phyloP scores from a whole-genome alignment of 2,329 filamentous ascomycete species.

The Chaetomiaceae sp. region DNA sequence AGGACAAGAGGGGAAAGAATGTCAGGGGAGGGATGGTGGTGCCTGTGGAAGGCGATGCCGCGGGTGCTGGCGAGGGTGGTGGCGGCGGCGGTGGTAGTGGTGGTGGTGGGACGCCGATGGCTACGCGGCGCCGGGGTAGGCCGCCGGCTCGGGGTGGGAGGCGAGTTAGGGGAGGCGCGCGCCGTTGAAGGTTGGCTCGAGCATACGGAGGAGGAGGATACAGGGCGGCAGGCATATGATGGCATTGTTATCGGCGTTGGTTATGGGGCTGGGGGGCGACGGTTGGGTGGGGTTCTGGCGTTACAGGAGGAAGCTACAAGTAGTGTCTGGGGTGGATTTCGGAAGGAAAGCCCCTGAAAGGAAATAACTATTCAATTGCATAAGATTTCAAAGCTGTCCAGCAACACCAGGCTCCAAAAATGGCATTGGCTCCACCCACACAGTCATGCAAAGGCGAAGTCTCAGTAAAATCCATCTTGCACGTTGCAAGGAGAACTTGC shows the following conservation, averaged over 20 bases:
- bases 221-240: not conserved
- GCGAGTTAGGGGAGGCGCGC: not conserved
- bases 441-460: not conserved
- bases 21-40: too few species aligned
- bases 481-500: too few species aligned
- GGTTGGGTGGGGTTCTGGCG: not conserved
- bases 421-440: too few species aligned
- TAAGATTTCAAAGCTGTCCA: not conserved
- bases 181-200: not conserved
- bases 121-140: not conserved
- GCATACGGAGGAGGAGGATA: not conserved
- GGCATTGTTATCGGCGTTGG: conserved; percentile 8
- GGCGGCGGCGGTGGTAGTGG: not conserved
- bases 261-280: not conserved
- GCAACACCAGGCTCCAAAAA: too few species aligned
- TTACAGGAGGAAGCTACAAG: not conserved
- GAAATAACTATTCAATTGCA: not conserved
- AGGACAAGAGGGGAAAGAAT: not conserved
- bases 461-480: not conserved
- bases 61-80: not conserved
- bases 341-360: too few species aligned
- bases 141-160: not conserved
- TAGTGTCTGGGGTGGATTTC: not conserved
- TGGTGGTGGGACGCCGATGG: not conserved
- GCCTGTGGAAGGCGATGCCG: too few species aligned